Evolutionary conservation across 805 yeast species (phyloP), one percentile per base, ranked within the genome.

Genomic region (Vanderwaltozyma polyspora): DNA sequence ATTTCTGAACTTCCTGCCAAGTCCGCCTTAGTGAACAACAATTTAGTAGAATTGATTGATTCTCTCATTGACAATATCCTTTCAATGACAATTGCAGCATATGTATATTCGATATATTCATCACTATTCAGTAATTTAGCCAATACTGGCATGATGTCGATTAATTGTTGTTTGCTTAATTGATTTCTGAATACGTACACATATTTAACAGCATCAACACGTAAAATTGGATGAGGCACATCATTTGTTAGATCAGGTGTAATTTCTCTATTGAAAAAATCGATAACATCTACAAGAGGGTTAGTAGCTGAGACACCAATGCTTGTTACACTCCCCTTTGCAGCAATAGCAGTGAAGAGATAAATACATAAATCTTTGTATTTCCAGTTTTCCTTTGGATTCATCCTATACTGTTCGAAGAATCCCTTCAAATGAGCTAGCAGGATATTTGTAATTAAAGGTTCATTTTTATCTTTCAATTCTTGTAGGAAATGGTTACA

Each of bases 401-500:
- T 52, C n/a, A 57, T 44, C 25, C 58, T 50, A 51, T 70, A 77
- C 17, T 62, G 62, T n/a, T 59, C 51, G 40, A 89, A 66, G 52
- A 79, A 86, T 22, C 69, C 68, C 33, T 73, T 69, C 28, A 87
- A 80, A 51, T 84, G 86, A 5, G 55, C 58, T 75, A 81, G 70
- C 17, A 86, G 84, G 3, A 80, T 74, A 34, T 70, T 68, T 0
- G 97, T 87, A 18, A 84, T 79, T 19, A 74, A 57, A 25, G 72
- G 69, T 45, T 86, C 86, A 52, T 83, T 76, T 35, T 76, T 78
- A 31, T 76, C 82, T 47, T 86, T 84, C 46, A 91, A 68, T 47
- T 85, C 94, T 41, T 93, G 73, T 45, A 91, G 64, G 51, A 91
- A 86, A 49, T 85, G 96, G 2, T 94, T 83, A n/a, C 96, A 77